Evolutionary conservation across 495 filamentous ascomycete species (phyloP).

Genomic region (Cetradonia linearis): DNA sequence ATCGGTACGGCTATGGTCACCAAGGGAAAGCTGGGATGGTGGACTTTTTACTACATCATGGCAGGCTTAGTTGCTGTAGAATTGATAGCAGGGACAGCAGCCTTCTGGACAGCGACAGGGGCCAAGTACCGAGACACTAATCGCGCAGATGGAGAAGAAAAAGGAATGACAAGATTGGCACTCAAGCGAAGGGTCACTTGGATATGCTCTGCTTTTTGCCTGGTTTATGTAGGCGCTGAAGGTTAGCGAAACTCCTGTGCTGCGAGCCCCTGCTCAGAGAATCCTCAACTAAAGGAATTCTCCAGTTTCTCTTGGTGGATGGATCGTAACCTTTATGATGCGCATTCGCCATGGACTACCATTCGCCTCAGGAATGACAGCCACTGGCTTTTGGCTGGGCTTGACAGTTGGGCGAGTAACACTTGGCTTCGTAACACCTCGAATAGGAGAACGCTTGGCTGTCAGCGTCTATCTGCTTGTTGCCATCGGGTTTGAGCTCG

Average conservation of each 20-base stretch:
- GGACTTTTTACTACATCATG: conserved; percentile 54
- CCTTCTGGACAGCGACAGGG: conserved; percentile 63
- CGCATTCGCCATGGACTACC: conserved; percentile 42
- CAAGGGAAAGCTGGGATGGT: conserved; percentile 42
- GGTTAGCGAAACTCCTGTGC: conserved; percentile 6
- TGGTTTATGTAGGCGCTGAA: conserved; percentile 77
- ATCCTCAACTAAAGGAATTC: not conserved
- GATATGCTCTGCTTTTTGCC: conserved; percentile 64
- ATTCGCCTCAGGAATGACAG: conserved; percentile 52
- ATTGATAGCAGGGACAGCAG: conserved; percentile 37
- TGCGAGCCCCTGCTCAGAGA: no score
- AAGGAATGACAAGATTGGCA: conserved; percentile 47
- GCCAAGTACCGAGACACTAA: conserved; percentile 46
- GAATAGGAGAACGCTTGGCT: conserved; percentile 50
- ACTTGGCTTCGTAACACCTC: conserved; percentile 53
- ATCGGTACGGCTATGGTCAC: conserved; percentile 49
- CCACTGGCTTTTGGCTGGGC: conserved; percentile 59
- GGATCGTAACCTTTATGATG: conserved; percentile 59
- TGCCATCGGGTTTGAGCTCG: conserved; percentile 45
- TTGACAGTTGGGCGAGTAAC: conserved; percentile 50
- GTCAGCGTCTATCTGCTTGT: conserved; percentile 41
- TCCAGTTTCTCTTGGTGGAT: conserved; percentile 61
- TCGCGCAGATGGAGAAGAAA: conserved; percentile 28
- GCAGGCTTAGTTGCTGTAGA: conserved; percentile 56
- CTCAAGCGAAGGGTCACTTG: conserved; percentile 55